Evolutionary conservation across 176 grass and related monocot genomes (phyloP).

Genomic region (Aegilops bicornis): DNA sequence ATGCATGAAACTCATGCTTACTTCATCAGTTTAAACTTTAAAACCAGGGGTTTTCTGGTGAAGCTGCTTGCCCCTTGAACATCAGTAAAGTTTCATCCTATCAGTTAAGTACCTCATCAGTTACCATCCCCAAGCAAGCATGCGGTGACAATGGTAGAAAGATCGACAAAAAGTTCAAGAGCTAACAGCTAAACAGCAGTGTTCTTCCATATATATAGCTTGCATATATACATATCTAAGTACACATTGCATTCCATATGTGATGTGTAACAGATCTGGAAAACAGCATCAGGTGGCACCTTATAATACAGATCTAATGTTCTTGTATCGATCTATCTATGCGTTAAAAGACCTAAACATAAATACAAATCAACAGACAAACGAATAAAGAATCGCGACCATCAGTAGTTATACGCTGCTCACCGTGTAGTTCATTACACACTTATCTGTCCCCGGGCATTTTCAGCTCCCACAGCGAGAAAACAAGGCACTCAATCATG

Average conservation of each 20-base stretch:
- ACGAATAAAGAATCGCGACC: constrained; percentile 20
- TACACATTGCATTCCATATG: not conserved
- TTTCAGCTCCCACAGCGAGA: not conserved
- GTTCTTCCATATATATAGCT: not conserved
- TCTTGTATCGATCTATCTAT: not conserved
- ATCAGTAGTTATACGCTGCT: not conserved
- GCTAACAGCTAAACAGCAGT: not conserved
- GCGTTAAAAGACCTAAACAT: not conserved
- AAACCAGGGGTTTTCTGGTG: not conserved
- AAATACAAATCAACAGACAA: not conserved
- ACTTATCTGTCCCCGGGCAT: not conserved
- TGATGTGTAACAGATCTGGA: not conserved
- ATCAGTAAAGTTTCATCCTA: not conserved
- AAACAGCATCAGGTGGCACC: not conserved
- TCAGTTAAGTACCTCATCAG: not conserved
- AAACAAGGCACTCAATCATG: not conserved
- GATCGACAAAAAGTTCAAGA: not conserved
- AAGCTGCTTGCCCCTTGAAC: not conserved
- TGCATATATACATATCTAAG: not conserved
- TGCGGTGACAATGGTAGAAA: not conserved
- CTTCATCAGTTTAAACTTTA: not conserved
- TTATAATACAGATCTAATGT: not conserved
- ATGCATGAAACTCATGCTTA: not conserved
- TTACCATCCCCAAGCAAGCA: not conserved
- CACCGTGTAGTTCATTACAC: not conserved